Percentiles rank a stretch among this genome's conserved stretches.
Evolutionary conservation across 176 grass and related monocot genomes (phyloP).

Genomic region (Lolium perenne): DNA sequence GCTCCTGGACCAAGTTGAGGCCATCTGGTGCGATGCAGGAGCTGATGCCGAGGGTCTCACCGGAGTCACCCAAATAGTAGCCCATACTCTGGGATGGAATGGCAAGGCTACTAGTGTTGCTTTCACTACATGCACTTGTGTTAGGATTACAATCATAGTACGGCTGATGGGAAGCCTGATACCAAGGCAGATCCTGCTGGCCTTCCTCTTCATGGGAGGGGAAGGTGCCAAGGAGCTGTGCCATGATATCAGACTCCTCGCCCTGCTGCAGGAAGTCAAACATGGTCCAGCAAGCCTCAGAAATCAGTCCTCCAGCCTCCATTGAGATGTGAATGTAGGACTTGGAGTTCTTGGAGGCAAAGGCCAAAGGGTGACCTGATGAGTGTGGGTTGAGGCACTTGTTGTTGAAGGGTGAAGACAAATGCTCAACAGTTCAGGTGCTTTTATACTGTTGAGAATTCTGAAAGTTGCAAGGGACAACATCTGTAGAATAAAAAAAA

Average conservation of each 20-base stretch:
- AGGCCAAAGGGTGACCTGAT: conserved; percentile 35
- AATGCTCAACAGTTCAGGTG: conserved; percentile 44
- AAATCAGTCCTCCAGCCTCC: conserved; percentile 56
- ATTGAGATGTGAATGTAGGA: conserved; percentile 51
- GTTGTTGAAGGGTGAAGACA: conserved; percentile 49
- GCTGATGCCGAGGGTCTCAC: conserved; percentile 42
- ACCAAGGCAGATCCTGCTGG: conserved; percentile 48
- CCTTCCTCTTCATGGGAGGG: conserved; percentile 42
- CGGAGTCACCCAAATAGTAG: conserved; percentile 54
- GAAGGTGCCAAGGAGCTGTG: conserved; percentile 50
- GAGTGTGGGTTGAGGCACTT: conserved; percentile 41
- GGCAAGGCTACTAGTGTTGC: conserved; percentile 32
- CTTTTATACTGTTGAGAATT: conserved; percentile 67
- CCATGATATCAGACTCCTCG: conserved; percentile 65
- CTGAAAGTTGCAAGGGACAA: neutral
- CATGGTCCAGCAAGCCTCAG: conserved; percentile 55
- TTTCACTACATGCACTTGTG: conserved; percentile 35
- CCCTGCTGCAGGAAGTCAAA: conserved; percentile 39
- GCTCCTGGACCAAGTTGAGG: conserved; percentile 43
- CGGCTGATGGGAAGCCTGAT: conserved; percentile 48
- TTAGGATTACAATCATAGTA: conserved; percentile 30
- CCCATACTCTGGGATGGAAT: conserved; percentile 41
- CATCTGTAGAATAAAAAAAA: conserved; percentile 46
- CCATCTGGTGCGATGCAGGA: conserved; percentile 22
- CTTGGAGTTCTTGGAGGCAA: conserved; percentile 27